Base-by-base conservation (phyloP, 139 green algal species). In the Micractinium sp. region DNA sequence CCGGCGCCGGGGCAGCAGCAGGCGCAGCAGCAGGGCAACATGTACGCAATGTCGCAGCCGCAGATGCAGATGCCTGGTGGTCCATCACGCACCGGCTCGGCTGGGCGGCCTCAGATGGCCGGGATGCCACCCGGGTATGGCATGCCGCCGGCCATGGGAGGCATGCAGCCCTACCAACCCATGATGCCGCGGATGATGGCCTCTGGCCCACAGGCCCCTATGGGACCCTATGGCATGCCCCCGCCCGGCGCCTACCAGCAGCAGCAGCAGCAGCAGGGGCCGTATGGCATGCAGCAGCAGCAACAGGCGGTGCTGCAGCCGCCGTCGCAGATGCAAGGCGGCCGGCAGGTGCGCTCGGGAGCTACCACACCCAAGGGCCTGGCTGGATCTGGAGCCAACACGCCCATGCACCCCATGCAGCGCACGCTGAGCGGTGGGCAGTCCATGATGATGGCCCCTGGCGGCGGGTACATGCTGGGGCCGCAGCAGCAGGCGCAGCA, bases 371-470 rank as follows among this genome's bases (percentile, higher is more conserved):
- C 82, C 82, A 87, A 87, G 36, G 56, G 16, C 33, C 13, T 25
- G 38, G 27, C 67, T n/a, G 27, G 67, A 27, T 79, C 63, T 2
- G 83, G 67, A 33, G 38, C 83, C 15, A 69, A 27, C 67, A 87
- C 67, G 27, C 83, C 83, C 29, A 69, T 77, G 82, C 82, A 87
- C 61, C 61, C 82, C 12, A 38, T 87, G 83, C 83, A 80, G 83
- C 83, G 83, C 83, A 41, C 66, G 25, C 83, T 87, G 5, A 87
- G 83, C 39, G 39, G 38, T 39, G 47, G 22, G 60, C 66, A 63
- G 83, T 25, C n/a, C 33, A 23, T 69, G 36, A 33, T 47, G 80
- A n/a, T 82, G 47, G 47, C 79, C 20, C 81, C 81, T 22, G 71
- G 71, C 71, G 27, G 29, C 29, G 31, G 20, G 31, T 38, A 33